These are phyloP conservation scores for Gossypium bickii DNA, from an alignment of 345 rosid species.

Conservation along the genomic window DNA sequence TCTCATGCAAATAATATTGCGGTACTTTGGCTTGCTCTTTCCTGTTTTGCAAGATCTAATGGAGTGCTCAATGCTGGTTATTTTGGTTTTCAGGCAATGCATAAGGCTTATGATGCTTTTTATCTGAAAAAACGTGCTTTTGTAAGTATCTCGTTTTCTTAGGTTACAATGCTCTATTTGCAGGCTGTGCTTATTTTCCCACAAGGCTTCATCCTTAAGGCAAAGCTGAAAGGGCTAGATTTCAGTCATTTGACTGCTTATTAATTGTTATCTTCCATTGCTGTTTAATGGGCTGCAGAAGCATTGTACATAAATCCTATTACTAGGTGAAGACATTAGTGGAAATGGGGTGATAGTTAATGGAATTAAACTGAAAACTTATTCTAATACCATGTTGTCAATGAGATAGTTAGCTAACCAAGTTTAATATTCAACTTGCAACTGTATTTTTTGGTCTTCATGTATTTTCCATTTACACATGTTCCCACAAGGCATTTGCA, in stretches of 20 bases:
- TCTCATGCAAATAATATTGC: slow-evolving; percentile 57
- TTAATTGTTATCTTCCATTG: background rate
- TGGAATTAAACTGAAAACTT: background rate
- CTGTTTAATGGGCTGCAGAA: background rate
- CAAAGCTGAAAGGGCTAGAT: background rate
- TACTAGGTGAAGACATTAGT: background rate
- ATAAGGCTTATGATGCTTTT: slow-evolving; percentile 58
- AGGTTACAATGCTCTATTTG: background rate
- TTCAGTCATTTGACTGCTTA: background rate
- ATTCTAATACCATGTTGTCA: background rate
- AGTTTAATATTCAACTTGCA: background rate
- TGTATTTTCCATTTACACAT: background rate
- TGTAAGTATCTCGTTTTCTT: slow-evolving; percentile 46
- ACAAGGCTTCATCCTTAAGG: background rate
- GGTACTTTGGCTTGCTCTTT: slow-evolving; percentile 72
- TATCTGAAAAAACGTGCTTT: slow-evolving; percentile 35
- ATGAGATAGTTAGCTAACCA: background rate
- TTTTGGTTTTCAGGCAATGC: slow-evolving; percentile 81
- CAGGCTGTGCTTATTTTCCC: background rate
- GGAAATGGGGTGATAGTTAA: background rate
- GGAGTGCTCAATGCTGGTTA: slow-evolving; percentile 95
- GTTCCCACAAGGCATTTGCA: background rate
- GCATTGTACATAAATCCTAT: background rate
- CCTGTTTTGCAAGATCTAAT: slow-evolving; percentile 85
- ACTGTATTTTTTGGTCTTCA: background rate